These are phyloP conservation scores for Aschersonia sp. DNA, from an alignment of 2,329 filamentous ascomycete species.

Conservation along the genomic window DNA sequence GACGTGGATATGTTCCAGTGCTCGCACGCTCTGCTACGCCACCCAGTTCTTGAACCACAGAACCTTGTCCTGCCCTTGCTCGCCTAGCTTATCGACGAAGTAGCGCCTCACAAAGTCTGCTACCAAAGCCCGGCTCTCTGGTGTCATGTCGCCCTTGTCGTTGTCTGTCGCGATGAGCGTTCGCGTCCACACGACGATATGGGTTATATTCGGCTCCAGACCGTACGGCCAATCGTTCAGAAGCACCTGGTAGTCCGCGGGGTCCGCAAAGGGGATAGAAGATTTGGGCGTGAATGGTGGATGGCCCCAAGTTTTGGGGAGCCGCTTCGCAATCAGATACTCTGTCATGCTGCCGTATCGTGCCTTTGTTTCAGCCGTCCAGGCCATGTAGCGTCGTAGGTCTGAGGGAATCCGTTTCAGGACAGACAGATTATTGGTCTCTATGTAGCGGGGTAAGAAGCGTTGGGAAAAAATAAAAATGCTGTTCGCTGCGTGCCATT, in stretches of 20 bases:
- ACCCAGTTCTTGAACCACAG: constrained; percentile 96
- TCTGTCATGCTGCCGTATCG: constrained; percentile 67
- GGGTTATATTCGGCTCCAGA: constrained; percentile 48
- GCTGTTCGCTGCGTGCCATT: neutral
- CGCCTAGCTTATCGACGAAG: constrained; percentile 47
- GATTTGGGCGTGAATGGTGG: constrained; percentile 41
- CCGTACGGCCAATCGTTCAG: constrained; percentile 94
- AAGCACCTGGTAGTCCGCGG: constrained; percentile 53
- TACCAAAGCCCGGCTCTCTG: constrained; percentile 48
- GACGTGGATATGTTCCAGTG: constrained; percentile 83
- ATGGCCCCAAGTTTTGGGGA: constrained; percentile 50
- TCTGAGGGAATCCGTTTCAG: constrained; percentile 74
- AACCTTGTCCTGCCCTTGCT: constrained; percentile 33
- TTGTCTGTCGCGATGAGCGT: constrained; percentile 62
- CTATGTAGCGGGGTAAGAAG: constrained; percentile 12
- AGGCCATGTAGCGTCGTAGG: constrained; percentile 64
- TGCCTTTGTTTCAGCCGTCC: constrained; percentile 53
- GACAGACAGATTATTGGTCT: constrained; percentile 48
- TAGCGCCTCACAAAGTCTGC: constrained; percentile 53
- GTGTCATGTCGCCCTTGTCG: constrained; percentile 56
- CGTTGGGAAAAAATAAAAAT: too few relatives aligned
- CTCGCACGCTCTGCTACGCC: constrained; percentile 71
- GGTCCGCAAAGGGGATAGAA: constrained; percentile 33
- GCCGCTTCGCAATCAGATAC: constrained; percentile 59
- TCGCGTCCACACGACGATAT: constrained; percentile 86